Evolutionary conservation across 139 green algal genomes (phyloP).

Genomic region (Picochlorum sp.): DNA sequence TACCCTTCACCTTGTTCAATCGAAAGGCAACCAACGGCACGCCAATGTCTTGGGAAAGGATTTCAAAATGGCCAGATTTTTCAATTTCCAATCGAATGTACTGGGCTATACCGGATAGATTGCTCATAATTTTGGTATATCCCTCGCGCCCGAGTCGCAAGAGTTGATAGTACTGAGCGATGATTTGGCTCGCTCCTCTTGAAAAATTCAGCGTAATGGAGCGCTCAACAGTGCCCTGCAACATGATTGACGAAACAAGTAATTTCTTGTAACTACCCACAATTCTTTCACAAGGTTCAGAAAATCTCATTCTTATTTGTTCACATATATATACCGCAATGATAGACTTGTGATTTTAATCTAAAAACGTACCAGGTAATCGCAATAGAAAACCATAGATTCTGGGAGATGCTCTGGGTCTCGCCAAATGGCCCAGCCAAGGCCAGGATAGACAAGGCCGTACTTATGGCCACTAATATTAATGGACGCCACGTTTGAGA

Average conservation of each 20-base stretch:
- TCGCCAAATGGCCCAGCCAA: slow-evolving; percentile 55
- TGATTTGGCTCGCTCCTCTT: slow-evolving; percentile 35
- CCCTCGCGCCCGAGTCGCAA: slow-evolving; percentile 49
- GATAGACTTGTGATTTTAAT: no score
- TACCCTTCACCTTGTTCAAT: slow-evolving; percentile 12
- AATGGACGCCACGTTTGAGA: slow-evolving; percentile 54
- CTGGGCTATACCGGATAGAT: slow-evolving; percentile 30
- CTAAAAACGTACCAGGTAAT: no score
- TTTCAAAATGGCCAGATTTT: slow-evolving; percentile 22
- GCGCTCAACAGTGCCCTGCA: slow-evolving; percentile 44
- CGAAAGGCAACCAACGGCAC: slow-evolving; percentile 56
- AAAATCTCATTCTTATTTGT: neutral
- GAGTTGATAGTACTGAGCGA: slow-evolving; percentile 54
- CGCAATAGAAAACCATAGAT: slow-evolving; percentile 16
- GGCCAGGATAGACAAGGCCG: slow-evolving; percentile 51
- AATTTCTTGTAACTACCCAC: neutral
- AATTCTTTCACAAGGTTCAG: no score
- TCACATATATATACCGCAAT: neutral
- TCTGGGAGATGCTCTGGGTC: slow-evolving; percentile 15
- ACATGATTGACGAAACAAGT: no score
- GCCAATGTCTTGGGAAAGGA: slow-evolving; percentile 27
- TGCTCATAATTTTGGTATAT: slow-evolving; percentile 48
- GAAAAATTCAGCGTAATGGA: slow-evolving; percentile 69
- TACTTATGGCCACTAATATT: slow-evolving; percentile 55
- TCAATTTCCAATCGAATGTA: slow-evolving; percentile 17